Base-by-base conservation (phyloP, 306 rosid genomes). In the Sechiopsis laciniata region DNA sequence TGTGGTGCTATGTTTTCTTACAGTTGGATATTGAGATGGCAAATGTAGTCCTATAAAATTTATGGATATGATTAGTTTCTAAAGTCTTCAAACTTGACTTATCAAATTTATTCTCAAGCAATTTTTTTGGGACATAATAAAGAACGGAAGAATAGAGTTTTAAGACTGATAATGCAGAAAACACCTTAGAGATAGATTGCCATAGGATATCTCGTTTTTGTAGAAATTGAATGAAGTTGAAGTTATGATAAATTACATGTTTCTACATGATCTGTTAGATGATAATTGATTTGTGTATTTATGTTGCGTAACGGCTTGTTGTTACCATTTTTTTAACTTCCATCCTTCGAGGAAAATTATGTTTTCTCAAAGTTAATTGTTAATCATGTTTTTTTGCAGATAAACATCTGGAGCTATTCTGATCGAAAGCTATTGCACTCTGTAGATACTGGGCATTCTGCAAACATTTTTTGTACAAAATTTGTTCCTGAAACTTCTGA, bases 401-500 rank as follows among this genome's bases (percentile, higher is more conserved):
- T 94, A 37, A 94, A 94, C 80, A 85, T 94, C 61, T 94, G 99
- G 99, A 91, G 86, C 89, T 88, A 89, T 71, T 40, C 85, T 63
- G 78, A 84, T 48, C 80, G 71, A 75, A 86, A 81, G 45, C 91
- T 95, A 78, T 68, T 95, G 86, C 95, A 95, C 76, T 89, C 97
- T 60, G 77, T 91, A 66, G 99, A 89, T 48, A 91, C 92, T 10
- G 99, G 99, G 79, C 99, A 95, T 76, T 59, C 92, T 60, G 88
- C 97, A 15, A 91, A 95, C 83, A 91, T 94, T 85, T 94, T 91
- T 82, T 94, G 99, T 71, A 84, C 97, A 19, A 95, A 91, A 82
- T 95, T 95, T 75, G 75, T 95, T n/a, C 99, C 97, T 32, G 99
- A 91, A 83, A 95, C 96, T 72, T 86, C 92, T 37, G 95, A 91